Base-by-base conservation (phyloP, 768 basidiomycete genomes). In the Leucosporidium creatinivorum region DNA sequence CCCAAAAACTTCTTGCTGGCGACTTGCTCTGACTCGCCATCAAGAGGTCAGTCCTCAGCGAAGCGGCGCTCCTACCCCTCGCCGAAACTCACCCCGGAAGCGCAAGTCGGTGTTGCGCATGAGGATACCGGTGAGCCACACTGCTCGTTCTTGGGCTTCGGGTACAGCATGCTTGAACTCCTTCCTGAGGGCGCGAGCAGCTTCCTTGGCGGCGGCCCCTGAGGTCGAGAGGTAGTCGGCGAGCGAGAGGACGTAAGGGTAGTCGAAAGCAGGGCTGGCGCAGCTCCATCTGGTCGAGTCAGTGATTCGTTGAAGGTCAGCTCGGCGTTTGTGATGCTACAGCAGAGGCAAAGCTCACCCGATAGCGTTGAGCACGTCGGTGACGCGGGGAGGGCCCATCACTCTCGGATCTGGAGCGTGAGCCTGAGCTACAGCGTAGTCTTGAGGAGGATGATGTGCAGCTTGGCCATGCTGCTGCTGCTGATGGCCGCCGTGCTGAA, bases 1-100 rank as follows among this genome's bases (percentile, higher is more conserved):
- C 49, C 25, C 19, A 73, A 30, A 66, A 75, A 75, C 66, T 75
- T 75, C 33, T 73, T 71, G 15, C 60, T 49, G 18, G 66, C 72
- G 44, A 75, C 57, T 49, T 73, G 65, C 12, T 67, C 68, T 73
- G 59, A 15, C 8, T n/a, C 9, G 3, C 5, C 7, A 1, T 33
- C 55, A 6, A 23, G 55, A 26, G 15, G 47, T 48, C 44, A 61
- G 31, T 4, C 21, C 10, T 4, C 6, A 10, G 9, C 39, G 10
- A 17, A 44, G 39, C 39, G 39, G 15, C 39, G 39, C 28, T 30
- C 60, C 5, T 31, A 7, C n/a, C 7, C 39, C 23, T 10, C n/a
- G 36, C 30, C 28, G 49, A 4, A n/a, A 59, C 69, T 48, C 19
- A 73, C 72, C 36, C 17, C 63, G 63, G 66, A 75, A 75, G 5